These are phyloP conservation scores for Trametes sp. DNA, from an alignment of 1,284 basidiomycete species.

Conservation along the genomic window DNA sequence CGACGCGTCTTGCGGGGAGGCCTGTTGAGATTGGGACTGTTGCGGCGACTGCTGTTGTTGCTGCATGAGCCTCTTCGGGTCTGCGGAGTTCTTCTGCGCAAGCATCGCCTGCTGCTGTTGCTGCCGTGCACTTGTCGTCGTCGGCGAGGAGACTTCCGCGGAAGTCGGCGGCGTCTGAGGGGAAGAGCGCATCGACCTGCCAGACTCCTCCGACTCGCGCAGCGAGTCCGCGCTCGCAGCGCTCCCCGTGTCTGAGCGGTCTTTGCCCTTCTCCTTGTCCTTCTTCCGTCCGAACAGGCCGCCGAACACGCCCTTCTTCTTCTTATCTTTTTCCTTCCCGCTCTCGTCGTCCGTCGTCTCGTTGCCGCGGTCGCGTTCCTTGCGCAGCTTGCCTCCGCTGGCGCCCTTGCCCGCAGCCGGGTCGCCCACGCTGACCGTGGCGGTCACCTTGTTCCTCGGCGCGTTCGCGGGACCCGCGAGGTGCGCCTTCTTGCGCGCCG, in stretches of 20 bases:
- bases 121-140: conserved; percentile 58
- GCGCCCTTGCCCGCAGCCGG: conserved; percentile 4
- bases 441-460: conserved; percentile 21
- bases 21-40: conserved; percentile 20
- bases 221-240: conserved; percentile 38
- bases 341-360: conserved; percentile 53
- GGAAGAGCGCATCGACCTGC: conserved; percentile 49
- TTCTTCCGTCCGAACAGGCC: conserved; percentile 79
- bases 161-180: conserved; percentile 34
- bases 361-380: conserved; percentile 57
- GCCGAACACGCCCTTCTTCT: conserved; percentile 76
- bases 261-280: conserved; percentile 79
- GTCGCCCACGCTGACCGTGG: conserved; percentile 20
- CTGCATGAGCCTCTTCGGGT: conserved; percentile 43
- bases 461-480: conserved; percentile 32
- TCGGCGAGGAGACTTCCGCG: conserved; percentile 44
- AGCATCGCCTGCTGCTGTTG: conserved; percentile 54
- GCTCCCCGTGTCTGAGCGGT: conserved; percentile 52
- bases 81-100: conserved; percentile 43
- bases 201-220: conserved; percentile 62
- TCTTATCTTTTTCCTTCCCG: conserved; percentile 61
- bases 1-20: conserved; percentile 19
- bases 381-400: conserved; percentile 65
- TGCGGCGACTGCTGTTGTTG: conserved; percentile 35
- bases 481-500: conserved; percentile 60